A percentile compares a stretch with the other conserved stretches of the same genome.
Conservation (phyloP, 768 basidiomycete genomes). For the Cystobasidium onofrii region DNA sequence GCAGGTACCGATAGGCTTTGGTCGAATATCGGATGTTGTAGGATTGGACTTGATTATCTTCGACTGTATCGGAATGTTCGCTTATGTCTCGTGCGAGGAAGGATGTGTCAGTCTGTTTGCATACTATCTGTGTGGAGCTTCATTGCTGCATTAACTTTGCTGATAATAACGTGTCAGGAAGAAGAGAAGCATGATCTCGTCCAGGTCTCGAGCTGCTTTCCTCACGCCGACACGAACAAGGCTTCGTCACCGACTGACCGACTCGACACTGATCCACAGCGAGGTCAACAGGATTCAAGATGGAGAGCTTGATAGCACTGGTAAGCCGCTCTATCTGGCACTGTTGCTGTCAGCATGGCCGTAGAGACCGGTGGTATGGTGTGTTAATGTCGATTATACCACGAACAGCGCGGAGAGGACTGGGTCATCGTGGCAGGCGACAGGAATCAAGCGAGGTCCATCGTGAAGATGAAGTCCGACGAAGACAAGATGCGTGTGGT, state of each 20-base stretch:
- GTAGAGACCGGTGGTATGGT: neutral
- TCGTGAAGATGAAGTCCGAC: slow-evolving; percentile 74
- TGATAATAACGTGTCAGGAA: too few species aligned
- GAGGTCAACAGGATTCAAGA: neutral
- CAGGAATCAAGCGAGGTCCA: slow-evolving; percentile 17
- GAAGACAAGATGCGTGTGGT: slow-evolving; percentile 93
- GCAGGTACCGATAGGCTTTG: too few species aligned
- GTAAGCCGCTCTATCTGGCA: neutral
- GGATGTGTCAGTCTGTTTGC: too few species aligned
- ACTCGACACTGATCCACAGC: neutral
- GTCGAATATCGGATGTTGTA: too few species aligned
- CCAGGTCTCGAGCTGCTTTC: too few species aligned
- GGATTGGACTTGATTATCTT: too few species aligned
- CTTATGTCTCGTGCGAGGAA: too few species aligned
- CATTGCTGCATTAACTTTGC: too few species aligned
- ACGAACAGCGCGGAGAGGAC: neutral
- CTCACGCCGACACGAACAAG: too few species aligned
- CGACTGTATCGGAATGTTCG: too few species aligned
- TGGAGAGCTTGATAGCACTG: neutral
- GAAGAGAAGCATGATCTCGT: too few species aligned
- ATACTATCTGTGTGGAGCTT: too few species aligned
- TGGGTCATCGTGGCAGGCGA: slow-evolving; percentile 12
- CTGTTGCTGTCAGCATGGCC: neutral
- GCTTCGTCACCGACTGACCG: neutral
- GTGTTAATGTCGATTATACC: neutral